Percentiles rank a stretch among this genome's conserved stretches.
These are phyloP conservation scores for Fusarium verrucosum DNA, from an alignment of 2,329 filamentous ascomycete species.

Conservation along the genomic window DNA sequence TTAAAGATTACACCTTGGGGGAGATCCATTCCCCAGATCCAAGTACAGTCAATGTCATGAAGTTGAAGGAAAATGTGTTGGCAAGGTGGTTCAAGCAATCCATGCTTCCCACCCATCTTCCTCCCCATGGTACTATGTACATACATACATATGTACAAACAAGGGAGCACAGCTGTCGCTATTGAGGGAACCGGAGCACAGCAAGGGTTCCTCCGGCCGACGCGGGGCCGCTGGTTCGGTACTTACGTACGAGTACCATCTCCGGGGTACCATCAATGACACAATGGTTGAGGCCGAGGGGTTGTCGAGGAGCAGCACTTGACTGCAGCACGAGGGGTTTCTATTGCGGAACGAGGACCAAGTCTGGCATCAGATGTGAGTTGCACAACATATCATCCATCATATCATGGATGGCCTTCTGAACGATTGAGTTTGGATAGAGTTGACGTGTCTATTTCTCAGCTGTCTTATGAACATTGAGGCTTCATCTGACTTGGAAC, in stretches of 20 bases:
- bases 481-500: slow-evolving; percentile 3
- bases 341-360: slow-evolving; percentile 17
- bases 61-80: slow-evolving; percentile 23
- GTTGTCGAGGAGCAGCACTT: slow-evolving; percentile 26
- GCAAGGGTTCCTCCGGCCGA: slow-evolving; percentile 35
- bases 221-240: slow-evolving; percentile 39
- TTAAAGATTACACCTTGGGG: background rate
- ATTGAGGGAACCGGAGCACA: slow-evolving; percentile 12
- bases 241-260: slow-evolving; percentile 40
- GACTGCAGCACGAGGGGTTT: slow-evolving; percentile 32
- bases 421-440: slow-evolving; percentile 17
- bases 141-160: no score
- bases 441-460: slow-evolving; percentile 16
- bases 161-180: slow-evolving; percentile 23
- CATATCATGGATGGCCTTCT: no score
- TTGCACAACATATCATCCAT: slow-evolving; percentile 34
- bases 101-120: slow-evolving; percentile 12
- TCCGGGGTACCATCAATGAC: slow-evolving; percentile 40
- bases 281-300: slow-evolving; percentile 32
- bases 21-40: slow-evolving; percentile 34
- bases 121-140: slow-evolving; percentile 16
- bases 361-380: slow-evolving; percentile 23
- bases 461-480: background rate
- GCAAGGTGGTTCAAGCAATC: slow-evolving; percentile 11
- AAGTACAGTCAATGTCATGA: slow-evolving; percentile 33